Base-by-base conservation (phyloP, 495 filamentous ascomycete genomes). In the Aspergillus leporis region DNA sequence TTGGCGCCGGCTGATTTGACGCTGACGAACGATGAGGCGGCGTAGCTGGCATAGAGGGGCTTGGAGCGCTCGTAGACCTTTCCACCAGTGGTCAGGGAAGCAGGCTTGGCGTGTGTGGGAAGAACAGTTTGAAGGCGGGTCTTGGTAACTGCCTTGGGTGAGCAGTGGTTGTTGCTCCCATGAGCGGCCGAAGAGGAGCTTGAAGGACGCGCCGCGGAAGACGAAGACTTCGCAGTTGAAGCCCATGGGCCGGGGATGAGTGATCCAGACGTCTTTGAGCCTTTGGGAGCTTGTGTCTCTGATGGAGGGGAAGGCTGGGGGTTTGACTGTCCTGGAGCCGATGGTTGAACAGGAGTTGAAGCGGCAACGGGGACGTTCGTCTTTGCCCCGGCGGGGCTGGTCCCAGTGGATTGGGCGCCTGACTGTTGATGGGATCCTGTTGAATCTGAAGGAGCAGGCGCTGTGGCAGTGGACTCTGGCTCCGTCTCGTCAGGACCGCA, bases 1-100 rank as follows among this genome's bases (percentile, higher is more conserved):
- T 85, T 88, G 62, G 90, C 92, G 45, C 92, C 93, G 12, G 81
- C 78, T 32, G 79, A 74, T 71, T 90, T 91, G 69, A 92, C 86
- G 65, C 88, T 92, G 61, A 92, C 65, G 66, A 88, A 86, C 5
- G 67, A 70, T 0, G 73, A 75, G 5, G 76, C 74, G 1, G 78
- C 61, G n/a, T 78, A 58, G 12, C 66, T 66, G 45, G 82, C 79
- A 67, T 92, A 92, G 22, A 89, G 81, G 10, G 89, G 88, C 76
- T 87, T 88, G 43, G 84, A 83, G 12, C 81, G 79, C 61, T 87
- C 81, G 61, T 87, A 90, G 57, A 88, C 81, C 28, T 79, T 81
- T 46, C 80, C 79, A 40, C 70, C 60, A 12, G 59, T 67, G 30
- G 82, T 66, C 12, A 84, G 72, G 30, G 52, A 56, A 4, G 56